Conservation (phyloP, 352 stramenopile species). For the Phytopythium montanum region DNA sequence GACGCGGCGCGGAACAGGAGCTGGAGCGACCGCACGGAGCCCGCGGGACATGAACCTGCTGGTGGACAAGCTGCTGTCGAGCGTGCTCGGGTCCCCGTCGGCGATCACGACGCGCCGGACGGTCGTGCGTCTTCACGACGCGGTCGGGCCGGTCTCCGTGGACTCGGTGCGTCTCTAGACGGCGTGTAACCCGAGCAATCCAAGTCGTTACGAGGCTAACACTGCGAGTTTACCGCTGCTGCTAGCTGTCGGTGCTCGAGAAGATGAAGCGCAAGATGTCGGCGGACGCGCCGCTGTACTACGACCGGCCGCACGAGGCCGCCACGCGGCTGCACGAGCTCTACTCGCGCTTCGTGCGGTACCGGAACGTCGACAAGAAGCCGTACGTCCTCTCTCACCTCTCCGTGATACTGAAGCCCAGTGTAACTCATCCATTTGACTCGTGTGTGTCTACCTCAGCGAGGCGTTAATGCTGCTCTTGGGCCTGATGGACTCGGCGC, state of each 20-base stretch:
- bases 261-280: constrained; percentile 76
- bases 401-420: neutral
- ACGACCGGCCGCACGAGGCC: constrained; percentile 36
- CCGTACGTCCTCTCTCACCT: constrained; percentile 29
- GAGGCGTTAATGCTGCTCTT: constrained; percentile 67
- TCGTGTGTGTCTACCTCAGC: constrained; percentile 20
- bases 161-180: constrained; percentile 29
- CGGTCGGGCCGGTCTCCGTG: constrained; percentile 15
- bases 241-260: constrained; percentile 61
- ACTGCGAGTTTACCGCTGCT: neutral
- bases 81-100: constrained; percentile 51
- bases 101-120: constrained; percentile 52
- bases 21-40: constrained; percentile 17
- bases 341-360: constrained; percentile 76
- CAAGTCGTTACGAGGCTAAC: neutral
- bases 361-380: constrained; percentile 72
- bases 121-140: constrained; percentile 53
- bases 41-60: constrained; percentile 48
- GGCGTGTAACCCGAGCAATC: too few relatives aligned
- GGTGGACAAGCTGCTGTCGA: constrained; percentile 47
- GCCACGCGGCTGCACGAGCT: constrained; percentile 61
- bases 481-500: constrained; percentile 56
- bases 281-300: constrained; percentile 36
- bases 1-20: constrained; percentile 22
- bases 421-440: too few relatives aligned